Evolutionary conservation across 495 filamentous ascomycete genomes (phyloP), one percentile per base, ranked within the genome.

Genomic region (Xylaria castorea): DNA sequence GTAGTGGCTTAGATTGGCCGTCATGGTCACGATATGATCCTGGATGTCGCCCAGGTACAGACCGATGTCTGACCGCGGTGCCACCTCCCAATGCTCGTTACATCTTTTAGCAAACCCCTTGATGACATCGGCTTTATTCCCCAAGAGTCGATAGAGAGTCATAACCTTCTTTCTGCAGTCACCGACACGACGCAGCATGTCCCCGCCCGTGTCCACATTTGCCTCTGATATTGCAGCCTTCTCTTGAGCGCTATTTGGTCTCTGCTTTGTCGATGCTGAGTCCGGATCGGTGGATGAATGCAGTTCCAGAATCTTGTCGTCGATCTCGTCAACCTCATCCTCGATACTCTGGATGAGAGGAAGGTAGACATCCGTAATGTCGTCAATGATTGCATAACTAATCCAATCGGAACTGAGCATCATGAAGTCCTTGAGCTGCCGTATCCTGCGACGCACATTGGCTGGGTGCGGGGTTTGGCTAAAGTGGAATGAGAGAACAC

Each of bases 101-200:
- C 96, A 99, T 25, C 96, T 87, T 83, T 99, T 99, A n/a, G 96
- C 96, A 74, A 99, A 98, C 2, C 96, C 94, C 84, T 98, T 98
- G 83, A 99, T 98, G 34, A 99, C 96, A 76, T 99, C 96, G 12
- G 95, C 96, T 84, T 99, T 99, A 81, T 96, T 97, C 75, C 96
- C 96, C 27, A 99, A 86, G 57, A 99, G 86, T 42, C 96, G 88
- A 80, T 97, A 98, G 71, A 98, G 83, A 62, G 90, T 90, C 96
- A 98, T 98, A 74, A 97, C 96, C 80, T 93, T 97, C 86, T 98
- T 98, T 62, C 96, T 88, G 79, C 94, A 97, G 78, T 97, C 94
- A 44, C 96, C 96, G 5, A 97, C 92, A 3, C 93, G 91, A 25
- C 93, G 89, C 48, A 97, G 88, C 93, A 97, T 97, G 78, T 97